These are phyloP conservation scores for Dendrothele bispora DNA, from an alignment of 768 basidiomycete species.

Conservation along the genomic window DNA sequence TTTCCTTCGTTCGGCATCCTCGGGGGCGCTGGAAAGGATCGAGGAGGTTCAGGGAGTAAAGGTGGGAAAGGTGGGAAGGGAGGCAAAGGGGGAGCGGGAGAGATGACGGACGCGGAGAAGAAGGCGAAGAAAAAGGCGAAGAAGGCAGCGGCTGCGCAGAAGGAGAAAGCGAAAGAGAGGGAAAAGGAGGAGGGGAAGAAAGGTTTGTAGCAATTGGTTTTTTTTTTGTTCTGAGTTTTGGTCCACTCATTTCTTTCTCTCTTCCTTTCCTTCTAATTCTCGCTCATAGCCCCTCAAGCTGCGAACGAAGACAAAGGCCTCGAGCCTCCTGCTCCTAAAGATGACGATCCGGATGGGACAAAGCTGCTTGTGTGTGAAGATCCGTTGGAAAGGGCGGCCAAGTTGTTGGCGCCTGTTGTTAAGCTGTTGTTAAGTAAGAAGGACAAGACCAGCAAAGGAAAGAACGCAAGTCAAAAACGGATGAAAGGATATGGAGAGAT, in stretches of 20 bases:
- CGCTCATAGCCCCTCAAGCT: slow-evolving; percentile 32
- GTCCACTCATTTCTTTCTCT: slow-evolving; percentile 1
- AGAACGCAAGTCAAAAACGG: no score
- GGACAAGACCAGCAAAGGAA: no score
- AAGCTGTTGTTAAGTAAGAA: slow-evolving; percentile 47
- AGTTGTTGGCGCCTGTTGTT: slow-evolving; percentile 64
- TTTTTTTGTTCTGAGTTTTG: slow-evolving; percentile 8
- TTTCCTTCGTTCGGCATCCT: no score
- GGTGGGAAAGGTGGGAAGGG: no score
- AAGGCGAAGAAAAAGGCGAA: slow-evolving; percentile 88
- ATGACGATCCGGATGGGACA: slow-evolving; percentile 83
- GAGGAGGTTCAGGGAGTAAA: no score
- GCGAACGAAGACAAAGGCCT: slow-evolving; percentile 71
- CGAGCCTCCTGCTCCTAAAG: slow-evolving; percentile 53
- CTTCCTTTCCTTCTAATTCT: background rate
- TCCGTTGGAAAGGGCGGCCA: slow-evolving; percentile 74
- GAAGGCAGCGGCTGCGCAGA: slow-evolving; percentile 61
- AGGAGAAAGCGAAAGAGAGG: slow-evolving; percentile 65
- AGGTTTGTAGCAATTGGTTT: slow-evolving; percentile 47
- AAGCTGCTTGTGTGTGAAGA: slow-evolving; percentile 64
- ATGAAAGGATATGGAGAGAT: no score
- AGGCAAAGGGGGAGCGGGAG: no score
- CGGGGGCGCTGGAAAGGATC: no score
- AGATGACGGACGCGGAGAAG: slow-evolving; percentile 68
- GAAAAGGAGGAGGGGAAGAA: slow-evolving; percentile 79